phyloP scores from a whole-genome alignment of 2,329 filamentous ascomycete species.

The Xylariaceae sp. region DNA sequence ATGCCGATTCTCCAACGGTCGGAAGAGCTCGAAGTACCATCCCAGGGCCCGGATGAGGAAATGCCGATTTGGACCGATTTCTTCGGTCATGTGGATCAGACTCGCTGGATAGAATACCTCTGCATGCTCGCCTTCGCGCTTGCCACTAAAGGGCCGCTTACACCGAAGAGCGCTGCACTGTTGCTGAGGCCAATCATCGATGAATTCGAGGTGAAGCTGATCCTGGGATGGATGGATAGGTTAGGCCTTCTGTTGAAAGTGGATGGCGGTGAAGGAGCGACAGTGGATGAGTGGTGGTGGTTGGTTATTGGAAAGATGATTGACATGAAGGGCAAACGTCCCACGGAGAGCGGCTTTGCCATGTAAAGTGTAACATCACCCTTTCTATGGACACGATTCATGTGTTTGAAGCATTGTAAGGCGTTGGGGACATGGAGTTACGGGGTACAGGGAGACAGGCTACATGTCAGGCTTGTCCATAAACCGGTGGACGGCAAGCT shows the following conservation, averaged over 20 bases:
- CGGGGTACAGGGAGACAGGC: no score
- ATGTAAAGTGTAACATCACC: no score
- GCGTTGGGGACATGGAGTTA: no score
- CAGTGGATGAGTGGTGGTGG: constrained; percentile 65
- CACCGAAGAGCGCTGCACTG: constrained; percentile 46
- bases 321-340: constrained; percentile 1
- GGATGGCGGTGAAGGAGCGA: constrained; percentile 36
- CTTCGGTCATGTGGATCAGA: constrained; percentile 52
- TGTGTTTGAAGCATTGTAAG: no score
- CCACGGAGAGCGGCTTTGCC: no score
- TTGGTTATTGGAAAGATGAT: constrained; percentile 43
- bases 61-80: constrained; percentile 73
- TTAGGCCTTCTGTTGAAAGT: constrained; percentile 47
- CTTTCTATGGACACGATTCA: no score
- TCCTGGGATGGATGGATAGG: constrained; percentile 54
- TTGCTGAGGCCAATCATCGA: constrained; percentile 57
- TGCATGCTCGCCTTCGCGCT: constrained; percentile 59
- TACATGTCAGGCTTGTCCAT: no score
- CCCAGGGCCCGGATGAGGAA: constrained; percentile 37
- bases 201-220: constrained; percentile 56
- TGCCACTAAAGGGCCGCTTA: constrained; percentile 57
- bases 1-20: constrained; percentile 37
- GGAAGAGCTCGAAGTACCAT: constrained; percentile 36
- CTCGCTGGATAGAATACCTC: constrained; percentile 61
- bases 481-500: no score